These are phyloP conservation scores for Mycena vitilis DNA, from an alignment of 768 basidiomycete genomes.

Conservation along the genomic window DNA sequence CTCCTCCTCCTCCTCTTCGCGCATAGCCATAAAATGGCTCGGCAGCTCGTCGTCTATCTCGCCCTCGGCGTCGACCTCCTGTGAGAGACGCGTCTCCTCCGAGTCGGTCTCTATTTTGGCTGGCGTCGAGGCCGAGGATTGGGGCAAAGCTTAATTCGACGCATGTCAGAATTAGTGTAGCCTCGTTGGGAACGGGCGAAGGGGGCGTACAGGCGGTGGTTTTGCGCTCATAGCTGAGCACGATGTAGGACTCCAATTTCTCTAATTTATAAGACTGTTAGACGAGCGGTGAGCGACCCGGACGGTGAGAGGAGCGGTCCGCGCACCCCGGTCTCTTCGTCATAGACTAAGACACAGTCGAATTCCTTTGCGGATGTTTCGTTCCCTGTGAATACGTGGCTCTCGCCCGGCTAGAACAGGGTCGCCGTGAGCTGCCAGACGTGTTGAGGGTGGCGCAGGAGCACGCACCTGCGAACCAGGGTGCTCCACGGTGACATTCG, in stretches of 20 bases:
- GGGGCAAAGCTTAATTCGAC: constrained; percentile 38
- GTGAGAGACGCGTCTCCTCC: constrained; percentile 33
- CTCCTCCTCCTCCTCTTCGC: constrained; percentile 53
- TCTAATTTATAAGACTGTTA: constrained; percentile 76
- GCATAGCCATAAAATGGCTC: constrained; percentile 39
- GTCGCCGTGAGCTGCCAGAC: constrained; percentile 18
- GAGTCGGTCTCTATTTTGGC: constrained; percentile 34
- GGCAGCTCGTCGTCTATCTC: constrained; percentile 57
- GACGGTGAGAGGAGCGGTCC: not conserved
- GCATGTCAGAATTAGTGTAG: constrained; percentile 23
- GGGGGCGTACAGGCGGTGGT: constrained; percentile 33
- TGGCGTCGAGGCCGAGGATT: constrained; percentile 41
- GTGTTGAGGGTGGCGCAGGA: not conserved
- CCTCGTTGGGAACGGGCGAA: constrained; percentile 17
- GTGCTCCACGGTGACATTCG: constrained; percentile 71
- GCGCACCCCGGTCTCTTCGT: constrained; percentile 77
- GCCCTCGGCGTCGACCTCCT: constrained; percentile 45
- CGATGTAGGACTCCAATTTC: constrained; percentile 76
- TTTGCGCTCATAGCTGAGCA: constrained; percentile 65
- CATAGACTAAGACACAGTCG: constrained; percentile 85
- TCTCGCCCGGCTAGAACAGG: constrained; percentile 59
- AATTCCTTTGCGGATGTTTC: constrained; percentile 73
- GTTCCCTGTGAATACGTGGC: constrained; percentile 65
- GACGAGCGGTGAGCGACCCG: constrained; percentile 31
- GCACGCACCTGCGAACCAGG: constrained; percentile 70